Base-by-base conservation (phyloP, 805 yeast genomes). In the Candida dendrica region DNA sequence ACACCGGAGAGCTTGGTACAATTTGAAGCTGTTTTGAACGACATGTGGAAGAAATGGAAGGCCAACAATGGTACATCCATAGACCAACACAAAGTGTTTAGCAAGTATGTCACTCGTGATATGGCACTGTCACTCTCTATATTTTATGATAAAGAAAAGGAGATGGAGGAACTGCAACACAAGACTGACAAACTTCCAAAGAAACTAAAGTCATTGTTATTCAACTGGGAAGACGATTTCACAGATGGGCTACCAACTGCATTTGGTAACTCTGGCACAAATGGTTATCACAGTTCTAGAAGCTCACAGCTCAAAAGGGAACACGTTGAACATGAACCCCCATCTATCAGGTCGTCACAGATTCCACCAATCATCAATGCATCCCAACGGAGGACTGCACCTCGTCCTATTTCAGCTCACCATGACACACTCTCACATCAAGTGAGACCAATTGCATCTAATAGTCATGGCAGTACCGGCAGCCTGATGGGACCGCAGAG, bases 211-310 rank as follows among this genome's bases (percentile, higher is more conserved):
- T 35, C 39, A n/a, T 15, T 39, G 1, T 20, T 50, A 3, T 47
- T 44, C 11, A 41, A 38, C 5, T 55, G 60, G 60, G 56, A 47
- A n/a, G 36, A 38, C 9, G 41, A 22, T 6, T 33, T 32, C 13
- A 13, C 30, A 10, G n/a, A 27, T 11, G 30, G 30, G 13, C 13
- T 27, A 27, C 30, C 30, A 27, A 27, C 30, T 5, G 4, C 30
- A 10, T 10, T 27, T 4, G 13, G 13, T 27, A 27, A 10, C 30
- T 9, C n/a, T 8, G 10, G 13, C 4, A 11, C n/a, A 10, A n/a
- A 27, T 27, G n/a, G 13, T 27, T 9, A 4, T 4, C 13, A 11
- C n/a, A 27, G 30, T 27, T 22, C 30, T 10, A 27, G 10, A 11
- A 13, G 13, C 30, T 27, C 30, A 27, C 13, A 27, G 30, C n/a